Evolutionary conservation across 2,329 filamentous ascomycete genomes (phyloP).

Genomic region (Nothophoma quercina): DNA sequence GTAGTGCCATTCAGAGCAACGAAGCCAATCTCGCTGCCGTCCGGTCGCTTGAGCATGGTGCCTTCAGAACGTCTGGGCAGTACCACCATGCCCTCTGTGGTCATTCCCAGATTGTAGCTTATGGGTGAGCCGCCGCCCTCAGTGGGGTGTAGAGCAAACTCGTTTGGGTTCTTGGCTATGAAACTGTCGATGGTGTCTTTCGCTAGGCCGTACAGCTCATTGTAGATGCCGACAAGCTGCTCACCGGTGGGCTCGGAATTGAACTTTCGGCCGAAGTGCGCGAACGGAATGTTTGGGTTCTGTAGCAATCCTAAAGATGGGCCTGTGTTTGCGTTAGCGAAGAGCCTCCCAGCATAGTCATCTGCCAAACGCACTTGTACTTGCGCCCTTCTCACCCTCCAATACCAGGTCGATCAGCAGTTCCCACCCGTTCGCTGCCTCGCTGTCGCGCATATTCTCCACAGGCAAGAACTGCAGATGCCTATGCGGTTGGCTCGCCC

Average conservation of each 20-base stretch:
- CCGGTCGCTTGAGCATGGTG: conserved; percentile 50
- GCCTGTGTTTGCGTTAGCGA: conserved; percentile 19
- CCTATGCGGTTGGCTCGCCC: conserved; percentile 74
- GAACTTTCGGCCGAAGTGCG: conserved; percentile 56
- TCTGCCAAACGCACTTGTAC: not conserved
- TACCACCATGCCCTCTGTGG: conserved; percentile 61
- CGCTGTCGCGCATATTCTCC: conserved; percentile 63
- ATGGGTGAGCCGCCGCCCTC: conserved; percentile 54
- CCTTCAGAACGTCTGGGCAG: conserved; percentile 59
- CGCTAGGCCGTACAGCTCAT: conserved; percentile 43
- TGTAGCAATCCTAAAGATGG: conserved; percentile 20
- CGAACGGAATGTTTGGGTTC: conserved; percentile 54
- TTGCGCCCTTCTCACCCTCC: conserved; percentile 13
- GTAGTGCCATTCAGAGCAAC: conserved; percentile 65
- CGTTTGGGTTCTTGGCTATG: conserved; percentile 46
- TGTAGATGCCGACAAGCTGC: conserved; percentile 46
- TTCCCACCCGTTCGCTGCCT: conserved; percentile 52
- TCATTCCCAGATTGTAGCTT: conserved; percentile 68
- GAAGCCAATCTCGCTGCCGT: conserved; percentile 49
- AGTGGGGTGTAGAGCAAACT: conserved; percentile 33
- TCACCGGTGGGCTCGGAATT: conserved; percentile 50
- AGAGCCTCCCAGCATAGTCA: too few species aligned
- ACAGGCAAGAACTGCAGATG: conserved; percentile 77
- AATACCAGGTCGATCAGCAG: conserved; percentile 58
- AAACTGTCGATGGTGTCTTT: conserved; percentile 50